A percentile compares a stretch with the other conserved stretches of the same genome.
Evolutionary conservation across 441 rosid genomes (phyloP).

Genomic region (Melianthus villosus): DNA sequence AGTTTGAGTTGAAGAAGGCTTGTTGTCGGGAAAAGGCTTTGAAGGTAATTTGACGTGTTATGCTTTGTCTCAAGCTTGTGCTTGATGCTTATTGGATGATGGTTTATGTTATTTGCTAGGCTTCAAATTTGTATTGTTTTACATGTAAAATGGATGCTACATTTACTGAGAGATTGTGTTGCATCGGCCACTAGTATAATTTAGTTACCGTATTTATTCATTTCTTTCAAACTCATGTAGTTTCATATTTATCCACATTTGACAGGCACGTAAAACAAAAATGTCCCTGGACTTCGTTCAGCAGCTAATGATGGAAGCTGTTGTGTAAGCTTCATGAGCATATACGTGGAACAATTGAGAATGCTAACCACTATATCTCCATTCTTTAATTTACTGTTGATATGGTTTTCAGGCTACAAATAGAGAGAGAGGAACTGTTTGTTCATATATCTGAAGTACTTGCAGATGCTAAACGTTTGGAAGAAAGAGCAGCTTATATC

Average conservation of each 20-base stretch:
- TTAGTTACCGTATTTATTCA: too few species aligned
- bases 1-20: constrained; percentile 75
- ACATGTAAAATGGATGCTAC: too few species aligned
- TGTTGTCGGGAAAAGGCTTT: constrained; percentile 57
- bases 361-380: constrained; percentile 2
- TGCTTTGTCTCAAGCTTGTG: background rate
- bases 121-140: too few species aligned
- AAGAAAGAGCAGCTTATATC: constrained; percentile 43
- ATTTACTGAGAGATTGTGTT: too few species aligned
- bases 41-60: constrained; percentile 26
- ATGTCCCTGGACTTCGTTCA: constrained; percentile 40
- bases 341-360: constrained; percentile 1
- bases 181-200: too few species aligned
- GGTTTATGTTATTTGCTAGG: too few species aligned
- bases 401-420: constrained; percentile 40
- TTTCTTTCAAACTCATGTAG: too few species aligned
- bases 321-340: constrained; percentile 30
- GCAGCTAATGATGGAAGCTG: constrained; percentile 48
- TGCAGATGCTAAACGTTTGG: constrained; percentile 50
- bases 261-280: constrained; percentile 44
- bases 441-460: constrained; percentile 34
- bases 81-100: constrained; percentile 5
- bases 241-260: too few species aligned
- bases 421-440: constrained; percentile 45
- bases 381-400: constrained; percentile 1